Base-by-base conservation (phyloP, 1,284 basidiomycete species). In the Puccinia hordei region DNA sequence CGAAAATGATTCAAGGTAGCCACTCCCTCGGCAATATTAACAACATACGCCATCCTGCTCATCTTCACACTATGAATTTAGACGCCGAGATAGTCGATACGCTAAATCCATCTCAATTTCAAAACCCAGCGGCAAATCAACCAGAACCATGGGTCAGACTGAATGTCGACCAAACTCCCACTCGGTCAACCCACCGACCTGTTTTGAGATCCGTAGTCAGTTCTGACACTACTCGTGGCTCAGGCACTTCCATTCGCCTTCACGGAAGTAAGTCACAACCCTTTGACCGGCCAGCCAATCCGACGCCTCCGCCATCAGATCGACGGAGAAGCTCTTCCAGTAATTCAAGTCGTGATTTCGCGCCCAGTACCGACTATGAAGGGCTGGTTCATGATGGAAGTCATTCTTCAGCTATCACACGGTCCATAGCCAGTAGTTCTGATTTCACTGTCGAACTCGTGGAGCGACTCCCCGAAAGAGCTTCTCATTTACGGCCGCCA, bases 361-460 rank as follows among this genome's bases (percentile, higher is more conserved):
- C 51, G n/a, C 49, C 27, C 30, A 35, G 9, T 51, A 38, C 30
- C 41, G 68, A 71, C 27, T 2, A 27, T 1, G 68, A 71, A 17
- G 46, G 30, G 24, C 44, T 35, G 8, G 30, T 13, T 35, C 30
- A 41, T 41, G 51, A 72, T 12, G 51, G 4, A 22, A 53, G 19
- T 17, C 69, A 33, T 35, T 72, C 19, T 30, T 72, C 69, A 5
- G 51, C 3, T n/a, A 12, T 55, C 30, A 38, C 49, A 51, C 51
- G 51, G 12, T 72, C 69, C 13, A 69, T 51, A 8, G 33, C 69
- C 1, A 55, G 51, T 17, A 72, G 51, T 24, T 53, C 49, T 22
- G 69, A 72, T 57, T 72, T 55, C 35, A 72, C 69, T 4, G 51
- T 57, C 22, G 69, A 72, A 57, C n/a, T 41, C 17, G 69, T 57